Percentiles rank a stretch among this genome's conserved stretches.
Conservation (phyloP, 768 basidiomycete species). For the Harrya chromipes region DNA sequence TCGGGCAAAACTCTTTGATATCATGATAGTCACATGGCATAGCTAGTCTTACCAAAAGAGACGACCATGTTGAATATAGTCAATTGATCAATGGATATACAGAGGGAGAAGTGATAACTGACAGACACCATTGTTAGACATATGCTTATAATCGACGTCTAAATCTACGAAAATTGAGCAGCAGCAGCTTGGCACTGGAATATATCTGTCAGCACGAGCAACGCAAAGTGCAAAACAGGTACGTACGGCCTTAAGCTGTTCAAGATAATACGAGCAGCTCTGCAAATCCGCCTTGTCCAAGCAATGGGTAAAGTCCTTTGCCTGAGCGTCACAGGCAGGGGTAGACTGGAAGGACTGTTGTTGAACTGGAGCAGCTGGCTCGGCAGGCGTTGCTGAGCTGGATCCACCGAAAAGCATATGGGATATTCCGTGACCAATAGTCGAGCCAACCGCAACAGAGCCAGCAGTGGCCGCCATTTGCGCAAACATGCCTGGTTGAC, state of each 20-base stretch:
- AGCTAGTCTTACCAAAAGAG: background rate
- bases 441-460: constrained; percentile 84
- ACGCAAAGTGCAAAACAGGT: background rate
- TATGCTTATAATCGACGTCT: constrained; percentile 2
- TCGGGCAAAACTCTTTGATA: too few relatives aligned
- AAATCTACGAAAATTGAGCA: constrained; percentile 44
- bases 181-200: constrained; percentile 74
- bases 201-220: constrained; percentile 5
- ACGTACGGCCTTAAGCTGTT: constrained; percentile 84
- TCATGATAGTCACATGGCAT: background rate
- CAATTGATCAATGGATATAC: background rate
- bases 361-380: constrained; percentile 48
- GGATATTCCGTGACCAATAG: constrained; percentile 87
- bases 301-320: constrained; percentile 86
- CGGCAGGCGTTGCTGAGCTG: constrained; percentile 39
- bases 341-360: constrained; percentile 44
- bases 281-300: constrained; percentile 77
- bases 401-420: constrained; percentile 85
- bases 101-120: constrained; percentile 2
- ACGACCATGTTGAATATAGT: background rate
- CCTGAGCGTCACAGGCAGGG: constrained; percentile 69
- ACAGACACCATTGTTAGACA: constrained; percentile 9
- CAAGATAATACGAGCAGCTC: constrained; percentile 83
- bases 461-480: constrained; percentile 92
- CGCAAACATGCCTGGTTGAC: constrained; percentile 69